Conservation (phyloP, 768 basidiomycete genomes). For the Rhodotorula taiwanensis region DNA sequence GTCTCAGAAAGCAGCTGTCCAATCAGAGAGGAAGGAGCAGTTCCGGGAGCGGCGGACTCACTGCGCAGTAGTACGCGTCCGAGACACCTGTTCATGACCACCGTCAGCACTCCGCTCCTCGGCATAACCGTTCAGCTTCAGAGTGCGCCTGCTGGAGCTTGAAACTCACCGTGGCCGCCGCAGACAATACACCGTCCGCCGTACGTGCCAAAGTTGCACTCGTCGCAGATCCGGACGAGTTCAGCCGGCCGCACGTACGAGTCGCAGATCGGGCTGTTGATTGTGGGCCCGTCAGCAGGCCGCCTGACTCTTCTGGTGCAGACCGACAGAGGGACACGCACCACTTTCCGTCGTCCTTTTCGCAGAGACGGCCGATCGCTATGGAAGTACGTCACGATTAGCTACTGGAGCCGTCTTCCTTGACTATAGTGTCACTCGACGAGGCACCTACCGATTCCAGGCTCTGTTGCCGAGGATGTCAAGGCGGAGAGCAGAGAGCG, state of each 20-base stretch:
- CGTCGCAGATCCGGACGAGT: constrained; percentile 94
- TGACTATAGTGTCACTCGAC: too few relatives aligned
- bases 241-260: constrained; percentile 98
- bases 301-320: neutral
- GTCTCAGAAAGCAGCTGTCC: too few relatives aligned
- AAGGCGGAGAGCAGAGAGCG: neutral
- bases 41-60: constrained; percentile 64
- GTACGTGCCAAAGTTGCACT: constrained; percentile 98
- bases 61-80: constrained; percentile 95
- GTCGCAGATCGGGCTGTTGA: constrained; percentile 87
- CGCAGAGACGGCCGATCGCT: constrained; percentile 97
- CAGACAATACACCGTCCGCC: constrained; percentile 98
- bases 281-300: neutral
- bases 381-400: too few relatives aligned
- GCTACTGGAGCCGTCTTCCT: too few relatives aligned
- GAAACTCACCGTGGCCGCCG: constrained; percentile 72
- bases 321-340: constrained; percentile 46
- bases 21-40: neutral
- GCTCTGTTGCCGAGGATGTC: constrained; percentile 48
- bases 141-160: too few relatives aligned
- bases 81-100: constrained; percentile 67
- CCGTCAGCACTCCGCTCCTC: neutral
- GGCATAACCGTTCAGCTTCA: neutral
- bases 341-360: constrained; percentile 99
- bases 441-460: constrained; percentile 81